Evolutionary conservation across 208 protist genomes (phyloP).

Genomic region (Trichomonas vaginalis): DNA sequence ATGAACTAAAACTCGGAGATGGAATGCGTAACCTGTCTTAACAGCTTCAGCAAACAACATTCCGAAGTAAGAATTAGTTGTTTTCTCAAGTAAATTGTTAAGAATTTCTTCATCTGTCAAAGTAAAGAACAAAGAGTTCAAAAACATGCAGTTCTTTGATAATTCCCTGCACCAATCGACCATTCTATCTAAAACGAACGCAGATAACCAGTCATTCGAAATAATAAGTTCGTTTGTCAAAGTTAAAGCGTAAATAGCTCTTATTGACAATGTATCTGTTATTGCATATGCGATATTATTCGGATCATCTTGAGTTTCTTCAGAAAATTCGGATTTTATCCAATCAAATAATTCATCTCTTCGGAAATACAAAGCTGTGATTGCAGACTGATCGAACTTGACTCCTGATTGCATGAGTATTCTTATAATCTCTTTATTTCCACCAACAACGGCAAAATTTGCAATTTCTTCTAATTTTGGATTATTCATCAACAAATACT

Average conservation of each 20-base stretch:
- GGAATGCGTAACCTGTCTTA: no score
- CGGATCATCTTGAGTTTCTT: background rate
- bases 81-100: background rate
- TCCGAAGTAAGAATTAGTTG: no score
- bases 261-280: background rate
- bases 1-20: no score
- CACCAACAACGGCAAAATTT: background rate
- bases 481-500: background rate
- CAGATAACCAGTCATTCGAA: background rate
- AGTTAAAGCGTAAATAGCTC: background rate
- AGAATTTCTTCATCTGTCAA: background rate
- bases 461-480: background rate
- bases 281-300: background rate
- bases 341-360: background rate
- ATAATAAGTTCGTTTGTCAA: background rate
- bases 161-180: background rate
- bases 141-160: background rate
- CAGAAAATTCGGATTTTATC: background rate
- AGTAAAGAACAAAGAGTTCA: background rate
- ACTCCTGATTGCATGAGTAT: background rate
- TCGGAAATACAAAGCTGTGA: background rate
- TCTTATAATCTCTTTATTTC: background rate
- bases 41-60: no score
- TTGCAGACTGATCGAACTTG: background rate
- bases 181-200: background rate